Percentiles rank a stretch among this genome's conserved stretches.
phyloP scores from a whole-genome alignment of 2,329 filamentous ascomycete genomes.

The Cordyceps javanica region DNA sequence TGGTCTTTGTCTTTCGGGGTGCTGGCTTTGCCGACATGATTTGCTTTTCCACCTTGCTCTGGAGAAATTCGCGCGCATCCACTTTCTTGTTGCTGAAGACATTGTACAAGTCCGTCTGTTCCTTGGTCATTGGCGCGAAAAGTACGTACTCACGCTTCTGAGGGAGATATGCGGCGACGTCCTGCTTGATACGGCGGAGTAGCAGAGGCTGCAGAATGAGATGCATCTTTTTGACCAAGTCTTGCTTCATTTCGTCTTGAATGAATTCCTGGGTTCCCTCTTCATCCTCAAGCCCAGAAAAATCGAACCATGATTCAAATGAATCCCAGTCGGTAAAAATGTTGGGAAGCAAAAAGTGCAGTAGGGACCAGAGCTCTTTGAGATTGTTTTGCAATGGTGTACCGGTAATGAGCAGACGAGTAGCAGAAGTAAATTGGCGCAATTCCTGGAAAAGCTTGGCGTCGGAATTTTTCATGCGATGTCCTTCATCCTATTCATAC shows the following conservation, averaged over 20 bases:
- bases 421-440: conserved; percentile 82
- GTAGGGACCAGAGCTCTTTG: conserved; percentile 86
- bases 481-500: conserved; percentile 70
- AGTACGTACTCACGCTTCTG: conserved; percentile 96
- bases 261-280: conserved; percentile 72
- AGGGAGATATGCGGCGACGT: conserved; percentile 85
- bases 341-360: conserved; percentile 87
- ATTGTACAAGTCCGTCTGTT: conserved; percentile 86
- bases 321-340: conserved; percentile 91
- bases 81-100: conserved; percentile 50
- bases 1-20: conserved; percentile 6
- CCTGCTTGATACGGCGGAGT: conserved; percentile 81
- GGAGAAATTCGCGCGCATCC: conserved; percentile 68
- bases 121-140: conserved; percentile 84
- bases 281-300: conserved; percentile 83
- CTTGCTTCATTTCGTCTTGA: conserved; percentile 60
- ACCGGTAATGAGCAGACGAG: conserved; percentile 85
- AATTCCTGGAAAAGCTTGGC: conserved; percentile 86
- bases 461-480: conserved; percentile 95
- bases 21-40: conserved; percentile 34
- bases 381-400: conserved; percentile 95
- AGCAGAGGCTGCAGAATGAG: conserved; percentile 88
- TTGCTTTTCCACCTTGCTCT: conserved; percentile 67
- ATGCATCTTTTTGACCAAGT: conserved; percentile 68
- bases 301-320: conserved; percentile 96